Base-by-base conservation (phyloP, 768 basidiomycete species). In the Austroboletus eburneus region DNA sequence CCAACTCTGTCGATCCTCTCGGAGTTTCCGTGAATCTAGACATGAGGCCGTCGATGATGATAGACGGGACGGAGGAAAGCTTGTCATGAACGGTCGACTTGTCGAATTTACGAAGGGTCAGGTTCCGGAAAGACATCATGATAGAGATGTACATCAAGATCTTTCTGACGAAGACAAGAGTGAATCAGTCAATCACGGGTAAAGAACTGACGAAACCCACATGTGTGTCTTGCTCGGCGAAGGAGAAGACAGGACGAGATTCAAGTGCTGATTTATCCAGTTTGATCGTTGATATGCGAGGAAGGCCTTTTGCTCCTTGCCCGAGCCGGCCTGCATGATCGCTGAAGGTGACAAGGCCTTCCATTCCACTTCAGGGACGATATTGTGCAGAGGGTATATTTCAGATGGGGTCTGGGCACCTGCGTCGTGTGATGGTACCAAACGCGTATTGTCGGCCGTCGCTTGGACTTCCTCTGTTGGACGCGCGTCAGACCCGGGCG, bases 281-380 rank as follows among this genome's bases (percentile, higher is more conserved):
- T 71, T 65, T 12, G 82, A 85, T 36, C 79, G 70, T 25, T 69
- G 71, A 58, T 71, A 82, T 1, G 89, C 79, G 27, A 98, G 67
- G 3, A 85, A 56, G 6, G 73, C 74, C 21, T 67, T 65, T 8
- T 81, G 74, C 32, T 83, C 78, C 24, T 69, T 61, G 38, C 74
- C 62, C 29, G 70, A 70, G 14, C 65, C 49, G 1, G 81, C 80
- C 12, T 74, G 65, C 39, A 83, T 73, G 41, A 93, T 72, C 3
- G 74, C 65, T 22, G 71, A 65, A 32, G 81, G 56, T 14, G 80
- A 75, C 18, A 96, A 71, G 1, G 83, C 74, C 48, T 85, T 81
- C 77, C 87, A 85, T 66, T 96, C 94, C 10, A 75, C 74, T 46
- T 87, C 81, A 0, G 90, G 81, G 30, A 96, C 84, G 59, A 98